A percentile compares a stretch with the other conserved stretches of the same genome.
phyloP scores from a whole-genome alignment of 2,329 filamentous ascomycete species.

The Ustilaginoidea virens region DNA sequence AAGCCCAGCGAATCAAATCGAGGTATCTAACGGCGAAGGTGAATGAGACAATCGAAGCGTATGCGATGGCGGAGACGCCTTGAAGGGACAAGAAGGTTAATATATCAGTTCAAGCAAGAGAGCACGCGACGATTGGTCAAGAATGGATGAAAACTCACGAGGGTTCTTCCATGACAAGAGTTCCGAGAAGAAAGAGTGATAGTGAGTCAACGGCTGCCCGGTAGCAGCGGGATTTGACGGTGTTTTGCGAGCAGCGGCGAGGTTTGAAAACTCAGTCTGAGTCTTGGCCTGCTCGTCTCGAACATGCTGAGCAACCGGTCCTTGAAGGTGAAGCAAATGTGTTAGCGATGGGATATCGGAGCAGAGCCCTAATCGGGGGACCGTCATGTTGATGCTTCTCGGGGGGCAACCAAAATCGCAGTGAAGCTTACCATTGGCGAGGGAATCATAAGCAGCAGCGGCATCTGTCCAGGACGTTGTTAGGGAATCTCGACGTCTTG shows the following conservation, averaged over 20 bases:
- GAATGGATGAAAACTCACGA: constrained; percentile 25
- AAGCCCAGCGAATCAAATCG: constrained; percentile 46
- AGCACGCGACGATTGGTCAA: neutral
- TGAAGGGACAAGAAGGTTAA: constrained; percentile 2
- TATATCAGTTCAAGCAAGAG: constrained; percentile 3
- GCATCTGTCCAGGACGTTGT: constrained; percentile 22
- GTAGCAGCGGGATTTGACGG: constrained; percentile 38
- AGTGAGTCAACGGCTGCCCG: constrained; percentile 50
- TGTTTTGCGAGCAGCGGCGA: constrained; percentile 40
- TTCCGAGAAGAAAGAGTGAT: constrained; percentile 56
- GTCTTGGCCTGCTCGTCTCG: constrained; percentile 41
- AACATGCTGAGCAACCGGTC: constrained; percentile 43
- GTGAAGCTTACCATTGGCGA: constrained; percentile 23
- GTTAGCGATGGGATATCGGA: constrained; percentile 3
- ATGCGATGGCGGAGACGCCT: constrained; percentile 53
- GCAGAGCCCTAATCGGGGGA: no score
- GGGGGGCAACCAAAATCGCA: neutral
- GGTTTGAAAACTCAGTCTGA: constrained; percentile 38
- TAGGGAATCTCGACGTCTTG: constrained; percentile 15
- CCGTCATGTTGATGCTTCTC: no score
- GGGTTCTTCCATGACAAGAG: constrained; percentile 56
- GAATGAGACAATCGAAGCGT: constrained; percentile 37
- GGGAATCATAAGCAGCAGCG: constrained; percentile 29
- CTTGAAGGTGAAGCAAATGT: constrained; percentile 16
- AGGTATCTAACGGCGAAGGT: constrained; percentile 52